Evolutionary conservation across 2,329 filamentous ascomycete genomes (phyloP).

Genomic region (Fusarium sp.): DNA sequence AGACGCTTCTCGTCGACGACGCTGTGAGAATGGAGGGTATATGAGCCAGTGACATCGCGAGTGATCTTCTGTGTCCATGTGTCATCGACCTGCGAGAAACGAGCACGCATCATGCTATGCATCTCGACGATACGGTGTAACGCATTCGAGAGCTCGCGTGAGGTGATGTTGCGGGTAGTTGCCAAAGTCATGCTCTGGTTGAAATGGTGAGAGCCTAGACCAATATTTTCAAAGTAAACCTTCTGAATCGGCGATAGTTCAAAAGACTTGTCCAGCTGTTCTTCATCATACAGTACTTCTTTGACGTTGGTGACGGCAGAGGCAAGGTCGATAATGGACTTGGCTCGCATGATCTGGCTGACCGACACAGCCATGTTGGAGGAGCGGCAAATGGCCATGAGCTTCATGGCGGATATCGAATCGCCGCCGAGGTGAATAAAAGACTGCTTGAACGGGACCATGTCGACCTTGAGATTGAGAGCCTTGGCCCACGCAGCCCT

Average conservation of each 20-base stretch:
- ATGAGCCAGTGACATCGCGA: not conserved
- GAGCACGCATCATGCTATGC: constrained; percentile 36
- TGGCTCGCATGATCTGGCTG: constrained; percentile 35
- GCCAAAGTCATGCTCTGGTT: constrained; percentile 32
- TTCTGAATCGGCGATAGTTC: constrained; percentile 22
- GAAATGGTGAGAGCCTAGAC: constrained; percentile 16
- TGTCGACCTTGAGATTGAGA: constrained; percentile 1
- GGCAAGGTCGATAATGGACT: constrained; percentile 36
- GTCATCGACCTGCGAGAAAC: not conserved
- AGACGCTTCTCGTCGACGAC: not conserved
- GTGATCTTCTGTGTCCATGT: constrained; percentile 25
- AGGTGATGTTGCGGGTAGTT: not conserved
- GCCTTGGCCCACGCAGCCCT: constrained; percentile 25
- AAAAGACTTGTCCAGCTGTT: constrained; percentile 3
- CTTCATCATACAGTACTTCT: not conserved
- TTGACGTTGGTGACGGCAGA: not conserved
- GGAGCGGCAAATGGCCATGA: constrained; percentile 34
- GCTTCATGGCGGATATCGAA: constrained; percentile 37
- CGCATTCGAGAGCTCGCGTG: not conserved
- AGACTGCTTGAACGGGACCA: constrained; percentile 25
- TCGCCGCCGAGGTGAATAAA: constrained; percentile 36
- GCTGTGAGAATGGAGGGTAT: not conserved
- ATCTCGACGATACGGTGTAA: constrained; percentile 10
- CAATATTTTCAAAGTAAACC: constrained; percentile 19
- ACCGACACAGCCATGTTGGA: constrained; percentile 23